Conservation (phyloP, 2,329 filamentous ascomycete species). For the Coniochaeta prunicola region DNA sequence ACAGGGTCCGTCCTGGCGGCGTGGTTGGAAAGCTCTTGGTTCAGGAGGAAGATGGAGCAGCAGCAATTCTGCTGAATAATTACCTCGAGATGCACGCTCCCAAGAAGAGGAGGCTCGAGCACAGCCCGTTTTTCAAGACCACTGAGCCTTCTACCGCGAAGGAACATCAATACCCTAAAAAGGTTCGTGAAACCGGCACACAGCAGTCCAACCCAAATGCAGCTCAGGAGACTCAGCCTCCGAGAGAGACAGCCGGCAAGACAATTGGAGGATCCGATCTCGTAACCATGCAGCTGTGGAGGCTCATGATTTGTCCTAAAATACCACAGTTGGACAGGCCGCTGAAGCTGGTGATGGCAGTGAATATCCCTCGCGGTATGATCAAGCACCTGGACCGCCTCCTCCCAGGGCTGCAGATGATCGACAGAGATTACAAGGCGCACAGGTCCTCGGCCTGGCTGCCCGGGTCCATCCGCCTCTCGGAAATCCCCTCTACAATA, state of each 20-base stretch:
- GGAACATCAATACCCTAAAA: not conserved
- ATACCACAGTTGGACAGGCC: slow-evolving; percentile 7
- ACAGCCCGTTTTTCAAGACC: slow-evolving; percentile 11
- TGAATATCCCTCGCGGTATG: slow-evolving; percentile 10
- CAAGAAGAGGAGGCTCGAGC: not conserved
- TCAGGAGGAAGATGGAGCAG: not conserved
- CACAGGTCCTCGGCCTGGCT: slow-evolving; percentile 13
- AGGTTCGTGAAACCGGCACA: not conserved
- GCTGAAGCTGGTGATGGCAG: slow-evolving; percentile 17
- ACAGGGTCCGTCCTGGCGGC: not conserved
- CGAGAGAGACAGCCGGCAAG: not conserved
- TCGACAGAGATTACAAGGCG: slow-evolving; percentile 20
- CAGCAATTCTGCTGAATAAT: slow-evolving; percentile 13
- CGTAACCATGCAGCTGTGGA: slow-evolving; percentile 7
- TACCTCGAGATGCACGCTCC: slow-evolving; percentile 17
- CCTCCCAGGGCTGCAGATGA: slow-evolving; percentile 15
- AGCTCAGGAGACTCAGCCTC: not conserved
- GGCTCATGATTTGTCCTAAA: slow-evolving; percentile 12
- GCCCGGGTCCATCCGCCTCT: slow-evolving; percentile 11
- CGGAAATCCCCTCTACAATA: slow-evolving; percentile 23
- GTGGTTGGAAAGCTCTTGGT: not conserved
- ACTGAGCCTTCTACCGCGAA: not conserved
- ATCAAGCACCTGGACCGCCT: slow-evolving; percentile 11
- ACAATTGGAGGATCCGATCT: not conserved
- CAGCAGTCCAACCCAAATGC: not conserved